Base-by-base conservation (phyloP, 2,329 filamentous ascomycete genomes). In the Diaporthe amygdali region DNA sequence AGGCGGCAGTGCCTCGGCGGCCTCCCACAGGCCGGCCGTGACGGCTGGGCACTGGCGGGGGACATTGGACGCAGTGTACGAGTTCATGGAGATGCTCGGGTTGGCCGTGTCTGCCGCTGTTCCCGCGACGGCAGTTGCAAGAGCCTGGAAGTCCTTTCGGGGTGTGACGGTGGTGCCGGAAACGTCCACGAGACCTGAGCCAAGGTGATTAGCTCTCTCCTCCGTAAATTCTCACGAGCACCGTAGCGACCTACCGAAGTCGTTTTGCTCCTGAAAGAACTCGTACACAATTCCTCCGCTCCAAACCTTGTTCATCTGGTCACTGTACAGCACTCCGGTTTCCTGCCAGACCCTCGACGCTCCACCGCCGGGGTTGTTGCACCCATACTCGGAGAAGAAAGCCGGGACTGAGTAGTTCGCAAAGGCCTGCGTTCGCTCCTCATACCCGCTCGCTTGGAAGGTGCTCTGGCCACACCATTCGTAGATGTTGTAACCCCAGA, bases 401-500 rank as follows among this genome's bases (percentile, higher is more conserved):
- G 95, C 93, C 55, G 96, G 96, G 2, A 98, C 94, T 9, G 94
- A 94, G 88, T 96, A 99, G 80, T 92, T 90, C 70, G 87, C 82
- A 86, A 98, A 99, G 84, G 97, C 96, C 75, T 94, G 83, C 76
- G 95, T 95, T 81, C 96, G 93, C 70, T 91, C 88, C 75, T 92
- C 87, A 84, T 95, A 99, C 66, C 94, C 94, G 3, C 96, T 98
- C 71, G 87, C 79, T 44, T 86, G 79, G 85, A 93, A 97, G 77
- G 87, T 90, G 79, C 94, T 97, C 77, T 95, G 82, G 76, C 96
- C 96, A 81, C 96, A 99, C 96, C 96, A 99, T 66, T 95, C 97
- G 89, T 99, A 99, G 85, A 98, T 97, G 88, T 99, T 99, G 92
- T 98, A 98, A 71, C 96, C 96, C 94, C 95, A 99, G 87, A 97